These are phyloP conservation scores for Pseudogymnoascus sp. DNA, from an alignment of 2,329 filamentous ascomycete genomes.

Conservation along the genomic window DNA sequence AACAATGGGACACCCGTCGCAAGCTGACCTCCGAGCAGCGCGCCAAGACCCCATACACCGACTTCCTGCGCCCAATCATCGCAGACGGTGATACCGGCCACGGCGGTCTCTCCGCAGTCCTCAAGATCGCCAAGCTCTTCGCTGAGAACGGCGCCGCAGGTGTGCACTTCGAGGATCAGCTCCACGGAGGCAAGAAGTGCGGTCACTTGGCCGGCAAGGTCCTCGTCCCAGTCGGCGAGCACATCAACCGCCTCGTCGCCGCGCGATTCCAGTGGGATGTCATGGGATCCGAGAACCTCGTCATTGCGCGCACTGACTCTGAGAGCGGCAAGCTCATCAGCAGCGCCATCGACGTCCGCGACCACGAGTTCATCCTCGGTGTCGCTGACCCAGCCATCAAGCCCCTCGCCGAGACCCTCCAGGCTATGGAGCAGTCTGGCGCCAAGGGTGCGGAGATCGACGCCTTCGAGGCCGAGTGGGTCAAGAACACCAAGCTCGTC, in stretches of 20 bases:
- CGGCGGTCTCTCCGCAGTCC: slow-evolving; percentile 81
- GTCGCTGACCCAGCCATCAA: slow-evolving; percentile 66
- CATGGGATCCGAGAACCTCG: slow-evolving; percentile 91
- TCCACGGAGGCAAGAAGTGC: slow-evolving; percentile 97
- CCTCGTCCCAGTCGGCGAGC: slow-evolving; percentile 84
- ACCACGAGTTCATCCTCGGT: slow-evolving; percentile 95
- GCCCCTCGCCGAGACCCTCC: slow-evolving; percentile 79
- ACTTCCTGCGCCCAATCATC: slow-evolving; percentile 91
- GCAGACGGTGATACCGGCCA: slow-evolving; percentile 96
- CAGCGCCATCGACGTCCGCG: slow-evolving; percentile 83
- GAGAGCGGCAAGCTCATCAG: slow-evolving; percentile 88
- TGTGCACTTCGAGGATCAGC: slow-evolving; percentile 95
- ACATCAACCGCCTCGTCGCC: slow-evolving; percentile 90
- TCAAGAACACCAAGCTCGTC: slow-evolving; percentile 74
- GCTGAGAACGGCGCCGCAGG: slow-evolving; percentile 94
- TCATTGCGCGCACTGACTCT: slow-evolving; percentile 91
- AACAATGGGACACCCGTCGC: slow-evolving; percentile 80
- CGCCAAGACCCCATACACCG: slow-evolving; percentile 69
- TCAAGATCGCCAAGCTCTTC: slow-evolving; percentile 95
- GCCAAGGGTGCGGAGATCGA: slow-evolving; percentile 76
- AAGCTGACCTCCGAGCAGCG: slow-evolving; percentile 70
- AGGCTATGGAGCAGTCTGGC: slow-evolving; percentile 78
- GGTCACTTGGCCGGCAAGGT: slow-evolving; percentile 95
- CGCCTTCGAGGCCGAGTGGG: slow-evolving; percentile 77
- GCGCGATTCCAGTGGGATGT: slow-evolving; percentile 96